Evolutionary conservation across 2,329 filamentous ascomycete genomes (phyloP).

Genomic region (Aspergillus floridensis): DNA sequence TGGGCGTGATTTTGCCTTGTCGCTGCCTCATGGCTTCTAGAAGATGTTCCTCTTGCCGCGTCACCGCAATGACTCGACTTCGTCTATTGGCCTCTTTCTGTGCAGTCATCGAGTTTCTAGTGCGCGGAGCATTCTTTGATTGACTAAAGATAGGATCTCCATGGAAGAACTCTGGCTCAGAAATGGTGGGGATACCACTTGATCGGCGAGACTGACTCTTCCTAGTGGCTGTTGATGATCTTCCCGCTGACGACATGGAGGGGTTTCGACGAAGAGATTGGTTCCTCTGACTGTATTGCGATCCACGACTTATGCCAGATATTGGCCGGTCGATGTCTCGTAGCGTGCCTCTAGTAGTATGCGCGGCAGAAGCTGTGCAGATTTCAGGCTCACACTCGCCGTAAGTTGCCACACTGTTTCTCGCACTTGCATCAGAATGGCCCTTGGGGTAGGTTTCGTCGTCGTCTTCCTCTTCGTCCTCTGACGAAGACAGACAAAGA

Average conservation of each 20-base stretch:
- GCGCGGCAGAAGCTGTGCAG: conserved; percentile 41
- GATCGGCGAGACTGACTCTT: conserved; percentile 30
- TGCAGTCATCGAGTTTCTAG: conserved; percentile 12
- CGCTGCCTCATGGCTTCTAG: conserved; percentile 52
- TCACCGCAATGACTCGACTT: conserved; percentile 53
- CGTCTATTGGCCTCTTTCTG: conserved; percentile 37
- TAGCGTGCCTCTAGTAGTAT: conserved; percentile 30
- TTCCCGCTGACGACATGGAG: conserved; percentile 29
- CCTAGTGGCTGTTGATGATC: conserved; percentile 25
- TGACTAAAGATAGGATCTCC: conserved; percentile 25
- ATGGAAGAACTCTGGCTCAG: conserved; percentile 31
- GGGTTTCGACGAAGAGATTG: conserved; percentile 20
- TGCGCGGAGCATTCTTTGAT: conserved; percentile 11
- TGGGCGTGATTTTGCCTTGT: conserved; percentile 47
- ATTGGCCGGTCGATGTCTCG: conserved; percentile 29
- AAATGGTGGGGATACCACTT: conserved; percentile 34
- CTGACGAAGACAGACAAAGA: conserved; percentile 50
- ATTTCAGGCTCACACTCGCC: conserved; percentile 44
- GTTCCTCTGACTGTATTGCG: conserved; percentile 20
- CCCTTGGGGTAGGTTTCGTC: conserved; percentile 17
- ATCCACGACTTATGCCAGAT: conserved; percentile 28
- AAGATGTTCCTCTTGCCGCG: conserved; percentile 52
- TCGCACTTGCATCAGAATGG: conserved; percentile 15
- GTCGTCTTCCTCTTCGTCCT: conserved; percentile 44
- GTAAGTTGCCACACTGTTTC: conserved; percentile 42